These are phyloP conservation scores for Alternaria sp. DNA, from an alignment of 2,329 filamentous ascomycete genomes.

Conservation along the genomic window DNA sequence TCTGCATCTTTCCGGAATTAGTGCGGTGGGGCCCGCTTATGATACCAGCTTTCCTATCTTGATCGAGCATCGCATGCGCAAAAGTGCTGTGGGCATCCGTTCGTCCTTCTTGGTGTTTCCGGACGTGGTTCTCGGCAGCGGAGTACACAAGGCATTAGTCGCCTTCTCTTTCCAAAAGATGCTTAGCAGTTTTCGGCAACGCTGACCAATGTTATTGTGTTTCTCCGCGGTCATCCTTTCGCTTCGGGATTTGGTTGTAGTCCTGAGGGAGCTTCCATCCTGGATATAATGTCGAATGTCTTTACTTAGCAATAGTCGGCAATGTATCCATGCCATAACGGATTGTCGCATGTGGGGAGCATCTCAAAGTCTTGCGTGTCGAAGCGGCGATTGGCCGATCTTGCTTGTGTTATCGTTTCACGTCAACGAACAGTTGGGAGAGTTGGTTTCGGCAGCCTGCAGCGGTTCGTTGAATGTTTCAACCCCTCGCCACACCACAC, in stretches of 20 bases:
- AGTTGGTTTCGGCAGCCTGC: conserved; percentile 37
- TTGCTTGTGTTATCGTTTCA: conserved; percentile 32
- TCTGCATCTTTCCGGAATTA: conserved; percentile 44
- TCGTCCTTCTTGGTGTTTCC: conserved; percentile 35
- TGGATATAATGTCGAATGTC: conserved; percentile 31
- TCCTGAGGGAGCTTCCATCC: conserved; percentile 15
- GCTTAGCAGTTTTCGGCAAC: conserved; percentile 16
- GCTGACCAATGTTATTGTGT: conserved; percentile 13
- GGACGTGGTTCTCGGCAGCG: conserved; percentile 32
- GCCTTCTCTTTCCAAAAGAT: conserved; percentile 26
- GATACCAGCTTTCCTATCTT: conserved; percentile 48
- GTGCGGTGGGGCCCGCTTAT: conserved; percentile 37
- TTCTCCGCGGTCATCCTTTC: conserved; percentile 13
- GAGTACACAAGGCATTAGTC: conserved; percentile 27
- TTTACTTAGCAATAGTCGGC: conserved; percentile 27
- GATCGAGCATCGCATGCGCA: conserved; percentile 40
- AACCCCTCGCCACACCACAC: conserved; percentile 20
- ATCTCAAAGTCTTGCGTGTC: conserved; percentile 16
- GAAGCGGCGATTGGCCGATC: conserved; percentile 28
- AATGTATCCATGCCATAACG: conserved; percentile 22
- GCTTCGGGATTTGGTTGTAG: conserved; percentile 20
- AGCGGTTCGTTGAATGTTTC: conserved; percentile 34
- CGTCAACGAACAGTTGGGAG: conserved; percentile 22
- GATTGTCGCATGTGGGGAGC: conserved; percentile 23
- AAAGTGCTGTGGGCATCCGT: conserved; percentile 35